Percentiles rank a stretch among this genome's conserved stretches.
phyloP scores from a whole-genome alignment of 306 rosid species.

The cucumber (Cucumis sativus) region Cucumber_9930_V3 NC_026655.2:4920501-4921000 shows the following conservation, averaged over 20 bases:
- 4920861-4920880: no score
- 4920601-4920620: neutral
- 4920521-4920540: constrained; percentile 97
- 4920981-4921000: neutral
- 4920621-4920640: neutral
- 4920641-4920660: constrained; percentile 1
- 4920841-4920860: neutral
- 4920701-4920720: constrained; percentile 75
- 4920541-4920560: constrained; percentile 83
- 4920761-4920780: constrained; percentile 82
- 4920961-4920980: neutral
- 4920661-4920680: constrained; percentile 68
- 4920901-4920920: neutral
- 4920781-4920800: constrained; percentile 98
- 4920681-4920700: constrained; percentile 82
- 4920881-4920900: no score
- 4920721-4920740: constrained; percentile 70
- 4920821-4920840: constrained; percentile 63
- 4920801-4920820: constrained; percentile 76
- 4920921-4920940: neutral
- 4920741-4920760: constrained; percentile 66
- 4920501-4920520: constrained; percentile 63
- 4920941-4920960: neutral
- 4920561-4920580: constrained; percentile 80
- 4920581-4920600: constrained; percentile 78